phyloP scores from a whole-genome alignment of 441 rosid genomes.

The Aquilaria agallochum region DNA sequence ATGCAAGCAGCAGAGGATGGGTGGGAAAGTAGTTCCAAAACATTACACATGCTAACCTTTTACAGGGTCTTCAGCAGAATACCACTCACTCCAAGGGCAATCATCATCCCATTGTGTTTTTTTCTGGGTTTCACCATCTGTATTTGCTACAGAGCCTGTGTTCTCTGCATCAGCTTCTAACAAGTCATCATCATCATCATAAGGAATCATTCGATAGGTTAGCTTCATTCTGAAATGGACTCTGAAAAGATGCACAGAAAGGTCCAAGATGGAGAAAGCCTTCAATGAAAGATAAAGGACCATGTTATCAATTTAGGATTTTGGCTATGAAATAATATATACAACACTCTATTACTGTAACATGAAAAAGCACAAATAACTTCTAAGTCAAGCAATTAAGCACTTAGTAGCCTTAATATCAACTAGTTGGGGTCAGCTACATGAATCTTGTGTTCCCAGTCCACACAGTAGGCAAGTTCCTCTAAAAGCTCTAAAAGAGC shows the following conservation, averaged over 20 bases:
- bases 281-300: slow-evolving; percentile 36
- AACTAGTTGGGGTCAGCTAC: no score
- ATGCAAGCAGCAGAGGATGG: no score
- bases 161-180: slow-evolving; percentile 47
- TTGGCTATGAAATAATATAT: no score
- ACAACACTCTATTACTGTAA: no score
- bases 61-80: slow-evolving; percentile 92
- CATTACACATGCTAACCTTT: slow-evolving; percentile 46
- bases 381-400: no score
- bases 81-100: slow-evolving; percentile 99
- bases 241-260: slow-evolving; percentile 59
- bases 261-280: slow-evolving; percentile 81
- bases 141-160: slow-evolving; percentile 38
- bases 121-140: slow-evolving; percentile 40
- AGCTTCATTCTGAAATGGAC: slow-evolving; percentile 88
- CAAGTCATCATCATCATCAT: slow-evolving; percentile 59
- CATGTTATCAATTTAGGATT: neutral
- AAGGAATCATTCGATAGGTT: slow-evolving; percentile 71
- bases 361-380: no score
- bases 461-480: no score
- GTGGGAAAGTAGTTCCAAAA: no score
- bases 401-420: no score
- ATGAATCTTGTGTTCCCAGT: no score
- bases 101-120: slow-evolving; percentile 92
- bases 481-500: no score